Conservation (phyloP, 805 yeast genomes). For the Zygosaccharomyces gambellarensis region DNA sequence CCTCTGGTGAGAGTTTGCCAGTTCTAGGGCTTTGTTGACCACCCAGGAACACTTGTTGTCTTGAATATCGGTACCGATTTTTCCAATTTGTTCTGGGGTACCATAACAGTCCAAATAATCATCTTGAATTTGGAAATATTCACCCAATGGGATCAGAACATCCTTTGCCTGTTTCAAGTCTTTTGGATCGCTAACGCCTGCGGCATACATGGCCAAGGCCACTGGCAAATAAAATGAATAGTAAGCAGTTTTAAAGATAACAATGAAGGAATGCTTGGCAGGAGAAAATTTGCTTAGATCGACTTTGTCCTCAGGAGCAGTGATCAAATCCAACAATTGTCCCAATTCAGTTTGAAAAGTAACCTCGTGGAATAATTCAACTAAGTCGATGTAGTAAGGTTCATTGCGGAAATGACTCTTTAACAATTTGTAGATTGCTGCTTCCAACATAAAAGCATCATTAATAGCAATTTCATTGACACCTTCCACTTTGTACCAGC, state of each 20-base stretch:
- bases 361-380: constrained; percentile 94
- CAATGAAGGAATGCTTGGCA: constrained; percentile 89
- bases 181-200: constrained; percentile 63
- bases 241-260: constrained; percentile 94
- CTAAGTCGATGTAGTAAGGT: constrained; percentile 76
- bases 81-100: constrained; percentile 94
- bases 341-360: constrained; percentile 98
- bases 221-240: constrained; percentile 97
- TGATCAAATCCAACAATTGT: constrained; percentile 88
- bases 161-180: constrained; percentile 87
- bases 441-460: constrained; percentile 95
- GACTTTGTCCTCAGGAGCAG: constrained; percentile 94
- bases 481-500: constrained; percentile 82
- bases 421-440: constrained; percentile 82
- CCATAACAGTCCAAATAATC: constrained; percentile 97
- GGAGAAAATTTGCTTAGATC: constrained; percentile 83
- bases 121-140: constrained; percentile 98
- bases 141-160: constrained; percentile 90
- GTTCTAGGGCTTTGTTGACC: constrained; percentile 82
- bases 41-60: constrained; percentile 99
- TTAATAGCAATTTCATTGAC: constrained; percentile 95
- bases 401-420: constrained; percentile 85
- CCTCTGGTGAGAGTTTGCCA: constrained; percentile 78
- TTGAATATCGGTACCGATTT: constrained; percentile 96
- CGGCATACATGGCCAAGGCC: constrained; percentile 90